These are phyloP conservation scores for Rhizoclosmatium globosum DNA, from an alignment of 192 early-diverging fungal species.

Conservation along the genomic window DNA sequence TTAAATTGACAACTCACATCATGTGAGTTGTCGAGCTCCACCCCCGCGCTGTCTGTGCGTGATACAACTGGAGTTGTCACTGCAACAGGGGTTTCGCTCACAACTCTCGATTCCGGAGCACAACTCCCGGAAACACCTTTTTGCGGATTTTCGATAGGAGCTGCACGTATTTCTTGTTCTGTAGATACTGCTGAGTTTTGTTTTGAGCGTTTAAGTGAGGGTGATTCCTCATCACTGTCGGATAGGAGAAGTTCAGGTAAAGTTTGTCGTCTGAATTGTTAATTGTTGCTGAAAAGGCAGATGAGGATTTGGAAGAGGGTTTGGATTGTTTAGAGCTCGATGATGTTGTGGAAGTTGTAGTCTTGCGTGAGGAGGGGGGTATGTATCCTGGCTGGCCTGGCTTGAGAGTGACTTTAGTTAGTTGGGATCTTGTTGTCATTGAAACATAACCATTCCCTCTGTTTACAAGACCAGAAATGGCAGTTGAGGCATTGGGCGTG, in stretches of 20 bases:
- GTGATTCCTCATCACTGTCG: too few relatives aligned
- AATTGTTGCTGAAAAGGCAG: neutral
- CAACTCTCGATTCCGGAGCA: neutral
- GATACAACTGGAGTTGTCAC: neutral
- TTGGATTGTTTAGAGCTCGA: neutral
- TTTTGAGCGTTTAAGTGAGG: too few relatives aligned
- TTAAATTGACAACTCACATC: neutral
- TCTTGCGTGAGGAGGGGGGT: neutral
- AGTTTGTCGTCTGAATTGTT: too few relatives aligned
- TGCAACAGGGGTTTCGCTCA: neutral
- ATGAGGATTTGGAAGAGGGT: neutral
- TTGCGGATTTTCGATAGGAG: neutral
- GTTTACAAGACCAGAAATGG: too few relatives aligned
- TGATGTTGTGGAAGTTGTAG: neutral
- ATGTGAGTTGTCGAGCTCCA: neutral
- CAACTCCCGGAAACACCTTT: neutral
- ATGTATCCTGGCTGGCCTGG: neutral
- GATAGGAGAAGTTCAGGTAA: too few relatives aligned
- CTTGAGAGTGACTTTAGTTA: neutral
- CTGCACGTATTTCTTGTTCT: neutral
- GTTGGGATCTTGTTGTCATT: neutral
- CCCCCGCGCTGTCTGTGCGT: neutral
- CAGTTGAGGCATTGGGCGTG: too few relatives aligned
- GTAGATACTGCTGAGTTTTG: too few relatives aligned
- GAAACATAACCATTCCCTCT: too few relatives aligned